Evolutionary conservation across 805 yeast species (phyloP).

Genomic region (Nakazawaea ernobii): DNA sequence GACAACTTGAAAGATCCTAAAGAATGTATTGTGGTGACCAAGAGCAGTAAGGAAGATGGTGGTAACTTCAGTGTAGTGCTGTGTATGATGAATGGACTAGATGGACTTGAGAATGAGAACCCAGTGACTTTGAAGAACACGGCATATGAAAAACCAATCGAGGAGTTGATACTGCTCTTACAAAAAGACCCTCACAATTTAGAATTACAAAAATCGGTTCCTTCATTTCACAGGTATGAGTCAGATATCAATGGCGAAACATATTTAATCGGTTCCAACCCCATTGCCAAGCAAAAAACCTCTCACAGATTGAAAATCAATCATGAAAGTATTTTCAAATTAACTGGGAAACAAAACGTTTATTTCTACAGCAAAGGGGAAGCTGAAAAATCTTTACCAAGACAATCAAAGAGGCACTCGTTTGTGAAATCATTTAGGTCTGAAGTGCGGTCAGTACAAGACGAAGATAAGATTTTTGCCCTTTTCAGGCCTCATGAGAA

Average conservation of each 20-base stretch:
- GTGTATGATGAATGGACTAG: slow-evolving; percentile 15
- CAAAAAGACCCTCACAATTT: slow-evolving; percentile 6
- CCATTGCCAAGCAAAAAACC: slow-evolving; percentile 28
- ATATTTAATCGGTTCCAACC: slow-evolving; percentile 42
- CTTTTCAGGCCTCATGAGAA: slow-evolving; percentile 36
- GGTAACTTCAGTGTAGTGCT: slow-evolving; percentile 16
- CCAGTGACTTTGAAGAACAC: background rate
- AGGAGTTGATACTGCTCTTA: slow-evolving; percentile 15
- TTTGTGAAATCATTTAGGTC: slow-evolving; percentile 4
- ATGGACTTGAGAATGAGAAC: slow-evolving; percentile 4
- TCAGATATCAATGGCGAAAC: slow-evolving; percentile 18
- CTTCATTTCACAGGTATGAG: slow-evolving; percentile 23
- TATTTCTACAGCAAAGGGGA: slow-evolving; percentile 13
- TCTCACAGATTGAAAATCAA: slow-evolving; percentile 10
- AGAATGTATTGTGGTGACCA: slow-evolving; percentile 19
- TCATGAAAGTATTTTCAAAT: slow-evolving; percentile 12
- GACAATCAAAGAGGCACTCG: slow-evolving; percentile 3
- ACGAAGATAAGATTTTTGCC: slow-evolving; percentile 28
- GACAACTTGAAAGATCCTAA: slow-evolving; percentile 7
- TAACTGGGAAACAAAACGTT: slow-evolving; percentile 16
- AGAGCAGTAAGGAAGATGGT: slow-evolving; percentile 14
- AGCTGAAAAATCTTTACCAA: background rate
- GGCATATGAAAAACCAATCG: slow-evolving; percentile 4
- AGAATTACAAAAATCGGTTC: slow-evolving; percentile 2
- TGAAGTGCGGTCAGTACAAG: slow-evolving; percentile 4